These are phyloP conservation scores for Phytophthora ohioensis DNA, from an alignment of 352 stramenopile species.

Conservation along the genomic window DNA sequence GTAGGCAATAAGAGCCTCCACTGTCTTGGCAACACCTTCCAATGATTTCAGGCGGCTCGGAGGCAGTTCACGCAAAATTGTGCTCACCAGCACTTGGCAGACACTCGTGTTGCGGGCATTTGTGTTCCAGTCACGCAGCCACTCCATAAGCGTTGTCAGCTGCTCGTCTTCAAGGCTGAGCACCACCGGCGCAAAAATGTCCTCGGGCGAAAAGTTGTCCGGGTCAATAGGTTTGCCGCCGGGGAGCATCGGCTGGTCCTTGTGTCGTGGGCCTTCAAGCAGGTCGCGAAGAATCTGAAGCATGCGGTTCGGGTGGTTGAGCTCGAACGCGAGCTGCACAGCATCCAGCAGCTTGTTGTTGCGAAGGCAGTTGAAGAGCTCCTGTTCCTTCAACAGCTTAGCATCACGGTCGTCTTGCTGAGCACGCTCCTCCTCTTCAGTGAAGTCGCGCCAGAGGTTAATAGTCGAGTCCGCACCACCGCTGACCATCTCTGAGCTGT, in stretches of 20 bases:
- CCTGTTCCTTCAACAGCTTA: slow-evolving; percentile 96
- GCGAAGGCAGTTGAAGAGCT: slow-evolving; percentile 95
- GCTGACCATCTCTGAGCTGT: slow-evolving; percentile 92
- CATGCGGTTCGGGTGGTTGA: slow-evolving; percentile 94
- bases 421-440: slow-evolving; percentile 89
- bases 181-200: slow-evolving; percentile 73
- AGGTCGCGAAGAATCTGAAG: slow-evolving; percentile 92
- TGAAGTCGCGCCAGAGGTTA: slow-evolving; percentile 96
- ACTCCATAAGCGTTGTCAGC: slow-evolving; percentile 92
- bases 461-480: slow-evolving; percentile 96
- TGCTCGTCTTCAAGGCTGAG: slow-evolving; percentile 85
- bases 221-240: slow-evolving; percentile 50
- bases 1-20: slow-evolving; percentile 96
- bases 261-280: slow-evolving; percentile 77
- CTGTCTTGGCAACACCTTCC: slow-evolving; percentile 74
- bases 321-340: slow-evolving; percentile 91
- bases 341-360: slow-evolving; percentile 91
- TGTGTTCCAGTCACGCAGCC: slow-evolving; percentile 98
- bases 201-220: slow-evolving; percentile 63
- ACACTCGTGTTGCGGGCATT: slow-evolving; percentile 95
- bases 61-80: slow-evolving; percentile 82
- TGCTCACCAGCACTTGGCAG: slow-evolving; percentile 94
- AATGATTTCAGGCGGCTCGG: slow-evolving; percentile 76
- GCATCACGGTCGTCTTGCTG: slow-evolving; percentile 86
- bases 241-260: slow-evolving; percentile 62